Conservation (phyloP, 2,329 filamentous ascomycete species). For the Fusarium sp. region DNA sequence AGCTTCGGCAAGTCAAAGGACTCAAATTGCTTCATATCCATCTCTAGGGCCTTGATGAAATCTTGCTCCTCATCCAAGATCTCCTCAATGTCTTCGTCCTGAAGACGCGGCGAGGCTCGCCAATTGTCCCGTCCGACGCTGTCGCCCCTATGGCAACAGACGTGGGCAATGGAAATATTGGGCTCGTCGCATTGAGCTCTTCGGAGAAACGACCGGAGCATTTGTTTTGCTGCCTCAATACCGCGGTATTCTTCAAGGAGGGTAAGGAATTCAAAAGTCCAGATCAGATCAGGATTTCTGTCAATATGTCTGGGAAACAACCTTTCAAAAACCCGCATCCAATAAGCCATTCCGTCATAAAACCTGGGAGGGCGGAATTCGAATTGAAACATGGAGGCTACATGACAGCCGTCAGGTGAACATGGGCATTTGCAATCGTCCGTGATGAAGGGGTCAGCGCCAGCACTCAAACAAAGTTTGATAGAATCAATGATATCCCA, state of each 20-base stretch:
- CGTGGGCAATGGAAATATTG: not conserved
- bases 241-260: not conserved
- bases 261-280: not conserved
- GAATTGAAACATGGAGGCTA: not conserved
- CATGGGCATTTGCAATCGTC: not conserved
- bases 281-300: not conserved
- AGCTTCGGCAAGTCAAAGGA: not conserved
- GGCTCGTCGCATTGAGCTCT: not conserved
- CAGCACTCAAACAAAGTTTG: not conserved
- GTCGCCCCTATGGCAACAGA: not conserved
- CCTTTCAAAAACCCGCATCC: not conserved
- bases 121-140: fast-evolving
- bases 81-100: not conserved
- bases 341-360: not conserved
- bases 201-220: not conserved
- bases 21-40: not conserved
- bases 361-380: too few species aligned
- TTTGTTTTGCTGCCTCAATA: not conserved
- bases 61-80: not conserved
- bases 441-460: not conserved
- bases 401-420: not conserved
- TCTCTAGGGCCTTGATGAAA: not conserved
- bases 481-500: not conserved
- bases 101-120: not conserved
- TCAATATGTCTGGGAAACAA: not conserved